These are phyloP conservation scores for Xylaria intraflava DNA, from an alignment of 495 filamentous ascomycete genomes.

Conservation along the genomic window DNA sequence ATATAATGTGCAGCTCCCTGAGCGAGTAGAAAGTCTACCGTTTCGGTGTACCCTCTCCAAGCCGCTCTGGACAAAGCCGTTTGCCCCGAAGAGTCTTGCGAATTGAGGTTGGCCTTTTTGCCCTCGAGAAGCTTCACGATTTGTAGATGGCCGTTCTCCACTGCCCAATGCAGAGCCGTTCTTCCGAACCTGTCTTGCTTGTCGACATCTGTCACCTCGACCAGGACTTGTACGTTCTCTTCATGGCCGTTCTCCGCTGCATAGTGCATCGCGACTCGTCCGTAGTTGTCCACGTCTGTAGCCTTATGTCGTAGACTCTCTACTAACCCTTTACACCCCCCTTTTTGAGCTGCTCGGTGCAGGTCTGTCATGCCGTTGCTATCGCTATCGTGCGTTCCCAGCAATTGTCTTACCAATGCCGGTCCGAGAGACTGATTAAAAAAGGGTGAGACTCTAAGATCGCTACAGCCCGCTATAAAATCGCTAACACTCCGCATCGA, in stretches of 20 bases:
- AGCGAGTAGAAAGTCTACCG: conserved; percentile 6
- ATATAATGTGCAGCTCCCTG: not conserved
- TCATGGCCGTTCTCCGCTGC: conserved; percentile 8
- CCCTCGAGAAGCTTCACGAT: not conserved
- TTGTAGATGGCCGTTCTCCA: not conserved
- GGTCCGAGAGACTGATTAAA: no score
- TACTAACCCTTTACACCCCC: not conserved
- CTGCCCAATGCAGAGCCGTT: not conserved
- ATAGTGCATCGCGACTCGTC: conserved; percentile 4
- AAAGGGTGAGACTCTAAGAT: no score
- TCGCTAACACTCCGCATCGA: no score
- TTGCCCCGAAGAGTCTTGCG: not conserved
- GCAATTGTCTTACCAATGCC: not conserved
- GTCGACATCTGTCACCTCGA: conserved; percentile 6
- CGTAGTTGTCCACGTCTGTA: not conserved
- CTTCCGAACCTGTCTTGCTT: conserved; percentile 7
- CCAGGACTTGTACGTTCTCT: not conserved
- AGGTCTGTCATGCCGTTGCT: not conserved
- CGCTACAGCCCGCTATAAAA: no score
- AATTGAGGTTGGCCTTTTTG: not conserved
- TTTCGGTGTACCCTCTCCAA: not conserved
- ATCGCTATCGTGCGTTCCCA: not conserved
- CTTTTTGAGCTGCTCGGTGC: not conserved
- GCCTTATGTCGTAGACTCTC: not conserved
- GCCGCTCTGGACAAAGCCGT: conserved; percentile 5